Base-by-base conservation (phyloP, 139 green algal species). In the Chlorella sp. region DNA sequence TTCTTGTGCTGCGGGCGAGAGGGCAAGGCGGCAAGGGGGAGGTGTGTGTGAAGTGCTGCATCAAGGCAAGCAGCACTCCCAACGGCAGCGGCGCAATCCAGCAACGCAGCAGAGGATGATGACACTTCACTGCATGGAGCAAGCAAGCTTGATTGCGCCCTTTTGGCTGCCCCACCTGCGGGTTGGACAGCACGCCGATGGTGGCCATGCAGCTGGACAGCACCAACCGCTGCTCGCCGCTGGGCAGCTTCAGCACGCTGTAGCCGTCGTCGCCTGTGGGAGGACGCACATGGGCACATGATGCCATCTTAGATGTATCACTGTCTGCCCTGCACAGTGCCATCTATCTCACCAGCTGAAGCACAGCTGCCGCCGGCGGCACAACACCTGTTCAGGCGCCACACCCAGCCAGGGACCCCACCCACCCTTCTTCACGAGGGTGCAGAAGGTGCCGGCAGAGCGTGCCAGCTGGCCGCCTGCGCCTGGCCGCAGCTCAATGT, bases 151-250 rank as follows among this genome's bases (percentile, higher is more conserved):
- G 16, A 12, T 47, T 44, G 1, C 65, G 32, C 36, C 65, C 65
- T n/a, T 28, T 13, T 28, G 28, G 13, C 62, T 34, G 62, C 4
- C 68, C 36, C 21, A 39, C 91, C 84, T 96, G 86, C 15, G 91
- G 91, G 91, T 99, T 99, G 75, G 88, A 94, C 28, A 99, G 91
- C 18, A 82, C 83, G 36, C 97, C 97, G 15, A 99, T 91, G 17
- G 96, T 98, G 55, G 97, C 97, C 17, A 88, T 90, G 90, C 97
- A 99, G 34, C 89, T 56, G 5, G 87, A 57, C 34, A 89, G 85
- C 3, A 99, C 89, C 41, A 92, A 72, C 20, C 95, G 89, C 85
- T 96, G 92, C 88, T 98, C 96, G 86, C 96, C 95, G 18, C 93
- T 97, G 4, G 96, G 94, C 83, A 98, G 90, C 47, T 87, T 84